These are phyloP conservation scores for Cryptococcus sp. DNA, from an alignment of 1,284 basidiomycete genomes.

Conservation along the genomic window DNA sequence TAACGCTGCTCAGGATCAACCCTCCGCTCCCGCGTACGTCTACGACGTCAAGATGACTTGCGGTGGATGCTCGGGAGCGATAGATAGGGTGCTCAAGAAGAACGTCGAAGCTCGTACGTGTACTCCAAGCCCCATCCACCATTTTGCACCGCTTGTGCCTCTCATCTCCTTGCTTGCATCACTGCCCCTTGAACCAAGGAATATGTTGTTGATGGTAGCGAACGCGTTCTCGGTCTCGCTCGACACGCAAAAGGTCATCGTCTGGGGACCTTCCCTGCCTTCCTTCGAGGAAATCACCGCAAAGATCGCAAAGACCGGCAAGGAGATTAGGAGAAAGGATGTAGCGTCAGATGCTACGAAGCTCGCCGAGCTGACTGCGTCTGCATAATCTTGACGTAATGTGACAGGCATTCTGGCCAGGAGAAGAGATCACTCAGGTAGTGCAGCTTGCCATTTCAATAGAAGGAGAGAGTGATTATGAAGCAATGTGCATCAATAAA, in stretches of 20 bases:
- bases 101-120: slow-evolving; percentile 42
- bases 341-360: slow-evolving; percentile 13
- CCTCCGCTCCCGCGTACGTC: slow-evolving; percentile 38
- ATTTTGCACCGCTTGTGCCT: background rate
- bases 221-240: slow-evolving; percentile 43
- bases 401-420: too few species aligned
- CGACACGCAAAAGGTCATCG: slow-evolving; percentile 35
- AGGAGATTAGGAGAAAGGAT: slow-evolving; percentile 34
- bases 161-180: background rate
- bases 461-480: too few species aligned
- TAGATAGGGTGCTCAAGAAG: slow-evolving; percentile 44
- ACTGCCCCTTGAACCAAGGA: too few species aligned
- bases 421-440: too few species aligned
- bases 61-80: slow-evolving; percentile 44
- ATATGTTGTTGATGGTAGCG: slow-evolving; percentile 25
- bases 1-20: background rate
- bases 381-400: too few species aligned
- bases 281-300: slow-evolving; percentile 38
- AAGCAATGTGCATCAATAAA: too few species aligned
- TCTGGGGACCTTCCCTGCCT: slow-evolving; percentile 43
- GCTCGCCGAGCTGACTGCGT: slow-evolving; percentile 16
- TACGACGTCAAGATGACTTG: slow-evolving; percentile 48
- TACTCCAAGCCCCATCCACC: too few species aligned
- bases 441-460: too few species aligned
- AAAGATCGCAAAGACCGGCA: slow-evolving; percentile 47